Conservation (phyloP, 2,329 filamentous ascomycete species). For the Ceratocystis papillata region DNA sequence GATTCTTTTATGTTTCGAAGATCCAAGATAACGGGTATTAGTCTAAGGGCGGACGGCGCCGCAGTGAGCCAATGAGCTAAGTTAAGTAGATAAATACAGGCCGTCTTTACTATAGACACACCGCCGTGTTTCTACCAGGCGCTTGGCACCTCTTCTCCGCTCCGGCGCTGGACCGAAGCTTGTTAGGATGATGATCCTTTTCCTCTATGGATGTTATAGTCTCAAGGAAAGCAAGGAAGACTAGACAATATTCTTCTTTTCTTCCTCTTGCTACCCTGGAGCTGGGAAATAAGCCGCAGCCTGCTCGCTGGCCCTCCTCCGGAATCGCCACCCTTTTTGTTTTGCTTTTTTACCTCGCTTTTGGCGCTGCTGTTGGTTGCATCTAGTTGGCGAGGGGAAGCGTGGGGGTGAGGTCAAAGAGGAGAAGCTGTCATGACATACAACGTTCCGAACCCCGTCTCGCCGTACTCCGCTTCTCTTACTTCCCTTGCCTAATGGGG, state of each 20-base stretch:
- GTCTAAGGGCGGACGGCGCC: not conserved
- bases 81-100: not conserved
- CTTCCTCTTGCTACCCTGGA: not conserved
- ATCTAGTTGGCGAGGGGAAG: not conserved
- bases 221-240: not conserved
- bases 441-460: too few relatives aligned
- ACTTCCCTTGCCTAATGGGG: too few relatives aligned
- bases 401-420: not conserved
- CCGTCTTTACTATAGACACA: not conserved
- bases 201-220: not conserved
- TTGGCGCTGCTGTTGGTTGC: too few relatives aligned
- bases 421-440: not conserved
- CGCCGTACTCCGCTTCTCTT: too few relatives aligned
- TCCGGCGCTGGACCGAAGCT: not conserved
- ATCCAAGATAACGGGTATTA: not conserved
- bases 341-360: too few relatives aligned
- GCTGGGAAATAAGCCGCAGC: not conserved
- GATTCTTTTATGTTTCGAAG: conserved; percentile 16
- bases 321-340: not conserved
- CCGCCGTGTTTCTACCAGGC: not conserved
- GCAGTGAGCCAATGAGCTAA: not conserved
- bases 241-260: not conserved
- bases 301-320: not conserved
- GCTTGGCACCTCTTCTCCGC: not conserved
- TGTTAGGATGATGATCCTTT: not conserved